Evolutionary conservation across 1,284 basidiomycete species (phyloP), one percentile per base, ranked within the genome.

Genomic region (Pseudozyma tsukubaensis): DNA sequence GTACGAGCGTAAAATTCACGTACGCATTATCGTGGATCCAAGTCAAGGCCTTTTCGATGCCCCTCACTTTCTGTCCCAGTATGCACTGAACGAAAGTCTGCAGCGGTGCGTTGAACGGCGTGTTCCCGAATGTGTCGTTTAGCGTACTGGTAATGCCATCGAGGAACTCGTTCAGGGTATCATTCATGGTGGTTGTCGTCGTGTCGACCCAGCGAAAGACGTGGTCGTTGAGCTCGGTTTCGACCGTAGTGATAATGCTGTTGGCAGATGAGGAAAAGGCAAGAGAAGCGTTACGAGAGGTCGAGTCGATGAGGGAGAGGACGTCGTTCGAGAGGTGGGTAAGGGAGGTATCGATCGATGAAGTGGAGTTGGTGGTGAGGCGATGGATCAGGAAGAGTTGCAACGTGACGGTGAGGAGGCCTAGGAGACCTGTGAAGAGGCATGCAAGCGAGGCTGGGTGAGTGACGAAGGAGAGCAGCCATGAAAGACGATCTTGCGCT

Each of bases 131-230:
- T 59, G 92, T 92, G 77, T 92, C 91, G 21, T 69, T 63, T 14
- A 77, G 67, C 0, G 72, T 86, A 9, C 54, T 56, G 3, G 71
- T 69, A 53, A 88, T 76, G 10, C 85, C 86, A 59, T 83, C 81
- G 65, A 88, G 86, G 58, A 88, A 88, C 39, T 86, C 83, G 32
- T 86, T 86, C 24, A 88, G 76, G 0, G 87, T 88, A 14, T 78
- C 63, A 63, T 99, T 99, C 72, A 99, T 89, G 7, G 91, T 91
- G 5, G 89, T 89, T 0, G 94, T 95, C 1, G 95, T 97, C n/a
- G 88, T 89, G 80, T 97, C 94, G 53, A 98, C 90, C 95, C 94
- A 98, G 16, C 92, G 92, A 70, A 98, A 96, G 11, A 79, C 66
- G 36, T 78, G 56, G 39, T 92, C 86, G 84, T 98, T 94, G 84